Percentiles rank a stretch among this genome's conserved stretches.
Evolutionary conservation across 2,329 filamentous ascomycete genomes (phyloP).

Genomic region (Blastomyces parvus): DNA sequence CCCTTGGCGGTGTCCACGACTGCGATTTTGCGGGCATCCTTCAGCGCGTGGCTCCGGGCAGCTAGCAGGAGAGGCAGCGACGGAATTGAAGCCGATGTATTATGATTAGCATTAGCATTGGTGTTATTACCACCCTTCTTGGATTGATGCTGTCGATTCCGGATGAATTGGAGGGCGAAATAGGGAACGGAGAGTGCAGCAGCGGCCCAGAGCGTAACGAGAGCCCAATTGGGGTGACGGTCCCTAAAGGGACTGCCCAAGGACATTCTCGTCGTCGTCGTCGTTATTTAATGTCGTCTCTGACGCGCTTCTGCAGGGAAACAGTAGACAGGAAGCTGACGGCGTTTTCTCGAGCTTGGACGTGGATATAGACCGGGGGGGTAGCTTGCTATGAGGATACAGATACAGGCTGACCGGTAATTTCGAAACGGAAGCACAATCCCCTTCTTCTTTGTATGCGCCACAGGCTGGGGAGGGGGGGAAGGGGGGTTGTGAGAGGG

Average conservation of each 20-base stretch:
- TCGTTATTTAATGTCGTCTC: not conserved
- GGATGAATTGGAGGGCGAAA: constrained; percentile 8
- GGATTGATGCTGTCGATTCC: constrained; percentile 4
- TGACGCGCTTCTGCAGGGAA: not conserved
- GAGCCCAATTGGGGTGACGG: constrained; percentile 3
- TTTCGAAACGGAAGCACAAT: not conserved
- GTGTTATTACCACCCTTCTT: not conserved
- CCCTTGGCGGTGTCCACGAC: constrained; percentile 32
- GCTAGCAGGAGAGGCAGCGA: constrained; percentile 33
- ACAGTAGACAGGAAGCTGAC: not conserved
- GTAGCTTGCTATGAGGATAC: not conserved
- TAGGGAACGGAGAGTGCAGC: constrained; percentile 5
- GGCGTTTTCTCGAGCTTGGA: not conserved
- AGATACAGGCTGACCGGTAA: not conserved
- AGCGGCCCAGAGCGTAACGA: not conserved
- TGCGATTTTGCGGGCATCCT: constrained; percentile 28
- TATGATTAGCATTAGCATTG: too few relatives aligned
- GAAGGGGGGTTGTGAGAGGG: not conserved
- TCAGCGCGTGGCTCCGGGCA: constrained; percentile 28
- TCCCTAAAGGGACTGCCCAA: not conserved
- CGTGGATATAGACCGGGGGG: not conserved
- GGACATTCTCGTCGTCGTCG: not conserved
- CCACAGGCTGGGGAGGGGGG: not conserved
- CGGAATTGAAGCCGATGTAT: constrained; percentile 23
- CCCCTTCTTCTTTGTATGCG: not conserved